These are phyloP conservation scores for Eremothecium sinecaudum DNA, from an alignment of 1,139 yeast genomes.

Conservation along the genomic window DNA sequence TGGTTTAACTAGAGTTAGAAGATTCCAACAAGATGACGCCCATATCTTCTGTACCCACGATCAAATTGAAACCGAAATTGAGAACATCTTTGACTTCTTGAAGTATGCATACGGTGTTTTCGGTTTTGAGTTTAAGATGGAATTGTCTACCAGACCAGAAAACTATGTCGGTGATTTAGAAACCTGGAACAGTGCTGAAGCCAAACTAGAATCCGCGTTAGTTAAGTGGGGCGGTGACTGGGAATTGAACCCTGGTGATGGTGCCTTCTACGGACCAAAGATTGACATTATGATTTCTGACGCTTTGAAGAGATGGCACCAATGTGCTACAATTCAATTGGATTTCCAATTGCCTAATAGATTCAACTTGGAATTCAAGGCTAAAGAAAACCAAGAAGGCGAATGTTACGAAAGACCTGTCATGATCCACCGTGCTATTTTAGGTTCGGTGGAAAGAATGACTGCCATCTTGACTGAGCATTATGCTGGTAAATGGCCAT, in stretches of 20 bases:
- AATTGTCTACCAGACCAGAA: slow-evolving; percentile 89
- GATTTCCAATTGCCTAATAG: slow-evolving; percentile 91
- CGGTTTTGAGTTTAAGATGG: slow-evolving; percentile 83
- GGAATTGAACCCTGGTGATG: slow-evolving; percentile 92
- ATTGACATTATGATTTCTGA: slow-evolving; percentile 83
- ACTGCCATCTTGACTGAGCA: slow-evolving; percentile 95
- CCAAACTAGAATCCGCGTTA: slow-evolving; percentile 63
- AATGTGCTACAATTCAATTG: slow-evolving; percentile 90
- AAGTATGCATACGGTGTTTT: slow-evolving; percentile 71
- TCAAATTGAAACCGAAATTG: slow-evolving; percentile 78
- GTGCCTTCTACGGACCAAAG: slow-evolving; percentile 97
- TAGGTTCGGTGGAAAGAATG: slow-evolving; percentile 98
- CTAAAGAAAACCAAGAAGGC: slow-evolving; percentile 45
- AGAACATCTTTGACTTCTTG: slow-evolving; percentile 69
- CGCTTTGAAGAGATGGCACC: slow-evolving; percentile 76
- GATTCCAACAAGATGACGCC: slow-evolving; percentile 98
- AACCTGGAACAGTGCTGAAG: slow-evolving; percentile 86
- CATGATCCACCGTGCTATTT: slow-evolving; percentile 96
- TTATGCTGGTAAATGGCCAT: slow-evolving; percentile 97
- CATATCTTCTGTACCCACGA: slow-evolving; percentile 90
- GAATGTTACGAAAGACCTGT: slow-evolving; percentile 60
- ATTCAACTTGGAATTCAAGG: slow-evolving; percentile 75
- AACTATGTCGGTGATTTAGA: slow-evolving; percentile 77
- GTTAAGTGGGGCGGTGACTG: slow-evolving; percentile 73
- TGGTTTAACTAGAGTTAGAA: slow-evolving; percentile 90